phyloP scores from a whole-genome alignment of 2,329 filamentous ascomycete genomes.

The Neoscytalidium dimidiatum region DNA sequence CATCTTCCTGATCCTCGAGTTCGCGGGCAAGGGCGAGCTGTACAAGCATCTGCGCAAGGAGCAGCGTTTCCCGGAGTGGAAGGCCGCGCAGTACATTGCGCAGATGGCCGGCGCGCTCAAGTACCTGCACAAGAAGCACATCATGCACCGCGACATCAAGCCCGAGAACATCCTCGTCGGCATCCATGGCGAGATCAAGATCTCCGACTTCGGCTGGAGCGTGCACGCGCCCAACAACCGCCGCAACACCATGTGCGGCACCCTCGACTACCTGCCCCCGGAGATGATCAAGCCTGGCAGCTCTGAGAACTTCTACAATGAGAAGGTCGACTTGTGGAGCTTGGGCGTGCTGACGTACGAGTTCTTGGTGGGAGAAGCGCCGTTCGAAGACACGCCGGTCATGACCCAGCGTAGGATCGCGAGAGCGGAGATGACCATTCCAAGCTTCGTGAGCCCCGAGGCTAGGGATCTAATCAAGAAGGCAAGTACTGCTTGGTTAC shows the following conservation, averaged over 20 bases:
- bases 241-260: slow-evolving; percentile 93
- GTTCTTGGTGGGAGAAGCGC: slow-evolving; percentile 92
- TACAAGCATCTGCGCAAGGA: slow-evolving; percentile 84
- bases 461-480: slow-evolving; percentile 90
- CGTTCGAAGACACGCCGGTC: slow-evolving; percentile 91
- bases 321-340: slow-evolving; percentile 97
- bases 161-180: slow-evolving; percentile 96
- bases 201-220: slow-evolving; percentile 98
- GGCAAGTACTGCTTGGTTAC: slow-evolving; percentile 52
- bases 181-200: slow-evolving; percentile 97
- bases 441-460: slow-evolving; percentile 85
- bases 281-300: slow-evolving; percentile 90
- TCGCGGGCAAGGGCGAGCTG: slow-evolving; percentile 80
- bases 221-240: slow-evolving; percentile 96
- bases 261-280: slow-evolving; percentile 93
- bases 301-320: slow-evolving; percentile 85
- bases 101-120: slow-evolving; percentile 88
- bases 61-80: slow-evolving; percentile 80
- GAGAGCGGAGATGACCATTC: slow-evolving; percentile 87
- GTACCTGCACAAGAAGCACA: slow-evolving; percentile 94
- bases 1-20: slow-evolving; percentile 85
- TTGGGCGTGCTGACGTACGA: slow-evolving; percentile 94
- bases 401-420: slow-evolving; percentile 93
- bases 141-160: slow-evolving; percentile 97
- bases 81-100: slow-evolving; percentile 82